Percentiles rank a stretch among this genome's conserved stretches.
These are phyloP conservation scores for Chaetothyriales sp. DNA, from an alignment of 2,329 filamentous ascomycete genomes.

Conservation along the genomic window DNA sequence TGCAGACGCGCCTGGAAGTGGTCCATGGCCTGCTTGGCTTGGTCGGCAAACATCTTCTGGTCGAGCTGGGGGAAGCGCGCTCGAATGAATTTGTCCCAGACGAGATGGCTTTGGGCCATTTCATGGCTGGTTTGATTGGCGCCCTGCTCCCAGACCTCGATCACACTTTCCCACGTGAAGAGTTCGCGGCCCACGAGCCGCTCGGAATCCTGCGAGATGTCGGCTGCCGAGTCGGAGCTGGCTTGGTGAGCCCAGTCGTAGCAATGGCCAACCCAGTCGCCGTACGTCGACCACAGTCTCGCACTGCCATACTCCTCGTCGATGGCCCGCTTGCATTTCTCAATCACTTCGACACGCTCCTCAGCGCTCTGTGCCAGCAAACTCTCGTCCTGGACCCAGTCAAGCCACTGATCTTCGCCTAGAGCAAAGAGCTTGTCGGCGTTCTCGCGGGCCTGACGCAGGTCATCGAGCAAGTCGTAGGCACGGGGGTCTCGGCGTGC, in stretches of 20 bases:
- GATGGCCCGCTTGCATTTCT: constrained; percentile 46
- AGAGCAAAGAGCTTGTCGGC: constrained; percentile 51
- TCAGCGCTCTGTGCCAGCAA: constrained; percentile 42
- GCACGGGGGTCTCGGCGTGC: constrained; percentile 31
- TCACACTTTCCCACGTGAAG: constrained; percentile 43
- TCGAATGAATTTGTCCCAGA: constrained; percentile 49
- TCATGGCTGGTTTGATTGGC: constrained; percentile 46
- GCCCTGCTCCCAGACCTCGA: constrained; percentile 44
- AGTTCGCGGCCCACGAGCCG: constrained; percentile 44
- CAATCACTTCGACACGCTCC: constrained; percentile 45
- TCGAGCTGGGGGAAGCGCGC: constrained; percentile 41
- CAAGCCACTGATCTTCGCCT: constrained; percentile 49
- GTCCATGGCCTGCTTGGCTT: constrained; percentile 35
- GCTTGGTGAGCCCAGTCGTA: constrained; percentile 38
- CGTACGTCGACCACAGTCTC: constrained; percentile 49
- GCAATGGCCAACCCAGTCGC: constrained; percentile 45
- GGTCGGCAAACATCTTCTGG: constrained; percentile 33
- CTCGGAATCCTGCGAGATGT: constrained; percentile 38
- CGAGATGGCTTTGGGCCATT: constrained; percentile 45
- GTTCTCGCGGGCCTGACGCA: constrained; percentile 38
- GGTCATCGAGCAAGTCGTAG: constrained; percentile 34
- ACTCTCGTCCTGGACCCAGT: constrained; percentile 51
- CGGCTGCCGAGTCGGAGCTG: constrained; percentile 21
- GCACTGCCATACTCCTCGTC: constrained; percentile 48
- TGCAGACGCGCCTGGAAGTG: constrained; percentile 43